A percentile compares a stretch with the other conserved stretches of the same genome.
These are phyloP conservation scores for Chalciporus pseudorubinellus DNA, from an alignment of 768 basidiomycete species.

Conservation along the genomic window DNA sequence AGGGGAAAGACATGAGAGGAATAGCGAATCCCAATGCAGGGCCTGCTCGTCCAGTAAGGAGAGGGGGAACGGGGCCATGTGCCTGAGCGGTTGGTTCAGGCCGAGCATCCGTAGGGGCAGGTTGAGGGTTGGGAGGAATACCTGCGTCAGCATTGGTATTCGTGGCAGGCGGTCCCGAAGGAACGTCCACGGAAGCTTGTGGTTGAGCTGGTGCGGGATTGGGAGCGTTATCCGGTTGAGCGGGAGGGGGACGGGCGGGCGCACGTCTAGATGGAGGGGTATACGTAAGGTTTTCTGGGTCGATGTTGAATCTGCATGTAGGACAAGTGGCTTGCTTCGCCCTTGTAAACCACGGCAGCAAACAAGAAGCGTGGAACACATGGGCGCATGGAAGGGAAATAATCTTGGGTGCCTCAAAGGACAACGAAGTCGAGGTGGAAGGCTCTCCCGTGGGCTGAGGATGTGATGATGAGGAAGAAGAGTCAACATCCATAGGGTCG, in stretches of 20 bases:
- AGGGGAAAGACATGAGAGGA: constrained; percentile 28
- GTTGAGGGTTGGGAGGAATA: constrained; percentile 1
- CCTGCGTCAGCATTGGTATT: not conserved
- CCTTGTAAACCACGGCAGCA: constrained; percentile 80
- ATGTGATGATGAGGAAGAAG: constrained; percentile 9
- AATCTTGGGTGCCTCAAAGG: constrained; percentile 40
- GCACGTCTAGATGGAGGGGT: constrained; percentile 19
- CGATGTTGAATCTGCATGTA: constrained; percentile 79
- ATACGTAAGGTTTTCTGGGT: constrained; percentile 71
- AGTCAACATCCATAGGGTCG: constrained; percentile 23
- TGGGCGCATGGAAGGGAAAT: constrained; percentile 78
- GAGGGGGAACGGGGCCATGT: not conserved
- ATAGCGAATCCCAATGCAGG: constrained; percentile 15
- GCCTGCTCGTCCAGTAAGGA: constrained; percentile 5
- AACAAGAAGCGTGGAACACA: constrained; percentile 76
- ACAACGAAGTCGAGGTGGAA: constrained; percentile 5
- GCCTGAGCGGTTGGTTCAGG: constrained; percentile 4
- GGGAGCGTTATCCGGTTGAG: constrained; percentile 12
- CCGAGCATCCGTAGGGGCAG: not conserved
- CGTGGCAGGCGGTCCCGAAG: constrained; percentile 3
- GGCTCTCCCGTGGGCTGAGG: constrained; percentile 4
- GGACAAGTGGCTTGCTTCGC: constrained; percentile 80
- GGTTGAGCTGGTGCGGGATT: constrained; percentile 12
- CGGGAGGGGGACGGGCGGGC: constrained; percentile 14
- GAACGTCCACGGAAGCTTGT: constrained; percentile 4